A percentile compares a stretch with the other conserved stretches of the same genome.
These are phyloP conservation scores for Chaetomiaceae sp. DNA, from an alignment of 2,329 filamentous ascomycete genomes.

Conservation along the genomic window DNA sequence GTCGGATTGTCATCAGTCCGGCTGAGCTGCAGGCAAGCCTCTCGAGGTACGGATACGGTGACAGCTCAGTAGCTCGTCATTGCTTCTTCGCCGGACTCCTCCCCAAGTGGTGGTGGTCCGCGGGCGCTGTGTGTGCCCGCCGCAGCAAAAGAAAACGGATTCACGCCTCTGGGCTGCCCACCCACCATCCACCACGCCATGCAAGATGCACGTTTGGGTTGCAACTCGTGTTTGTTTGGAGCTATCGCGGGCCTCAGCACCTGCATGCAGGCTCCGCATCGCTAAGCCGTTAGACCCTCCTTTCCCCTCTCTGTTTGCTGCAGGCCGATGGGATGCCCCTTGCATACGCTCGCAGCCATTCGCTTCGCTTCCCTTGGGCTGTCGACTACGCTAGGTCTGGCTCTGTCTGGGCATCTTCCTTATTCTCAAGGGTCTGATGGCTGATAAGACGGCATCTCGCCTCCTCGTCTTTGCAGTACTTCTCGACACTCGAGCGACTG, in stretches of 20 bases:
- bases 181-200: background rate
- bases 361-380: background rate
- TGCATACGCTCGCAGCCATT: constrained; percentile 13
- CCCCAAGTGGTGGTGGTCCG: too few relatives aligned
- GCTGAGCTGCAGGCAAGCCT: too few relatives aligned
- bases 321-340: constrained; percentile 17
- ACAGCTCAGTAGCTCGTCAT: too few relatives aligned
- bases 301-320: constrained; percentile 1
- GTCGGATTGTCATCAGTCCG: too few relatives aligned
- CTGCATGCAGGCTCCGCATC: constrained; percentile 24
- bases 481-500: constrained; percentile 65
- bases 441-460: constrained; percentile 18
- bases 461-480: constrained; percentile 55
- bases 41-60: too few relatives aligned
- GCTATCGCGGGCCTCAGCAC: constrained; percentile 17
- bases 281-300: background rate
- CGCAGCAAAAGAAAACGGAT: too few relatives aligned
- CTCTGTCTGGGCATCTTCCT: too few relatives aligned
- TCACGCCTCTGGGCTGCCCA: background rate
- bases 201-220: background rate
- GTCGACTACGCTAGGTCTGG: too few relatives aligned
- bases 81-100: too few relatives aligned
- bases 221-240: constrained; percentile 3
- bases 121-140: too few relatives aligned
- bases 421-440: too few relatives aligned